Evolutionary conservation across 2,329 filamentous ascomycete genomes (phyloP).

Genomic region (Aspergillus unguis): DNA sequence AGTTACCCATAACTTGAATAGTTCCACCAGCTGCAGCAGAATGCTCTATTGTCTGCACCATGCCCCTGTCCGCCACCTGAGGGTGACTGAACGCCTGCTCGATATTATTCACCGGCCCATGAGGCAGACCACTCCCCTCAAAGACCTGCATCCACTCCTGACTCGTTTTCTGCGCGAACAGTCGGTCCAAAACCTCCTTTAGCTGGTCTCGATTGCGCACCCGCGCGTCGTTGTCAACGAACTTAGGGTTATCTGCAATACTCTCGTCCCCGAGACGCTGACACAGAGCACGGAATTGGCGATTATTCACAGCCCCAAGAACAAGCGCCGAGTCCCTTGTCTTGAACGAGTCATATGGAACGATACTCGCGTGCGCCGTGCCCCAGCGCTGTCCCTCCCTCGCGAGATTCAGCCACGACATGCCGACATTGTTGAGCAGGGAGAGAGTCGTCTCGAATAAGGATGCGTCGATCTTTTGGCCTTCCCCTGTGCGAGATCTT

Average conservation of each 20-base stretch:
- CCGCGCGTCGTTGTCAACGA: slow-evolving; percentile 59
- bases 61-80: slow-evolving; percentile 41
- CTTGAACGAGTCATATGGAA: slow-evolving; percentile 54
- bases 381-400: slow-evolving; percentile 45
- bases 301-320: slow-evolving; percentile 69
- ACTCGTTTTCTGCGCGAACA: slow-evolving; percentile 37
- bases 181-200: slow-evolving; percentile 32
- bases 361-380: slow-evolving; percentile 47
- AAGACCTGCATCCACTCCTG: slow-evolving; percentile 42
- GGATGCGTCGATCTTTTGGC: slow-evolving; percentile 45
- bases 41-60: slow-evolving; percentile 32
- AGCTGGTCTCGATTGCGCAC: slow-evolving; percentile 51
- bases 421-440: slow-evolving; percentile 43
- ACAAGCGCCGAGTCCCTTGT: slow-evolving; percentile 69
- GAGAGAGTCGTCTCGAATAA: slow-evolving; percentile 46
- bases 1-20: slow-evolving; percentile 28
- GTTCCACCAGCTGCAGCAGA: slow-evolving; percentile 14
- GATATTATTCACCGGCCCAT: slow-evolving; percentile 47
- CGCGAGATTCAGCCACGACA: slow-evolving; percentile 40
- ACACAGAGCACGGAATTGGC: slow-evolving; percentile 64
- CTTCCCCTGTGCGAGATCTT: slow-evolving; percentile 37
- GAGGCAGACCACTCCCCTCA: slow-evolving; percentile 45
- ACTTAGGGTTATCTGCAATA: slow-evolving; percentile 60
- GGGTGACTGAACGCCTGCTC: slow-evolving; percentile 45
- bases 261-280: slow-evolving; percentile 57